Conservation (phyloP, 1,284 basidiomycete species). For the Fomitopsis palustris region DNA sequence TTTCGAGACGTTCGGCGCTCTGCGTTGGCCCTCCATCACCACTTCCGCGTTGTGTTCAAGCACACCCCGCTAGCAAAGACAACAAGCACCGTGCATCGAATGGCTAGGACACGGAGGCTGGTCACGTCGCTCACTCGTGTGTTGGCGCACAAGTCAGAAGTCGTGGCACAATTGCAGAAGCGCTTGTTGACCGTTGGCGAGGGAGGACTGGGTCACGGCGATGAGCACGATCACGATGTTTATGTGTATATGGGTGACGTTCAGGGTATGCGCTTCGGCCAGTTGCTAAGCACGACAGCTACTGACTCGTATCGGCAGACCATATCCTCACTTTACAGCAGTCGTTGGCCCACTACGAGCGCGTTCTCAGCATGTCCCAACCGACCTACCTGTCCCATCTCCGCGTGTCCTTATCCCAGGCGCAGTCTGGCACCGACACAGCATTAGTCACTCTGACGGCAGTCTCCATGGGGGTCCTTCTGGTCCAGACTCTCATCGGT, state of each 20-base stretch:
- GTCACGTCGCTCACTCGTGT: constrained; percentile 82
- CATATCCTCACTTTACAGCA: constrained; percentile 89
- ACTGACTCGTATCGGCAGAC: constrained; percentile 45
- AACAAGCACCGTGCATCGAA: constrained; percentile 56
- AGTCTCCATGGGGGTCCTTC: constrained; percentile 69
- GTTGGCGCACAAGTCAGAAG: constrained; percentile 80
- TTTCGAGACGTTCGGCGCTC: constrained; percentile 18
- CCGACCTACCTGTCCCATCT: constrained; percentile 83
- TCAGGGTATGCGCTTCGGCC: constrained; percentile 58
- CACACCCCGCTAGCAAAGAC: constrained; percentile 24
- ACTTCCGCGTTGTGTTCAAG: constrained; percentile 17
- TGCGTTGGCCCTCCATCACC: constrained; percentile 9
- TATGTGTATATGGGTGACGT: constrained; percentile 92
- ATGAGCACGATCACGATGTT: constrained; percentile 57
- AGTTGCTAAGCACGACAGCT: background rate
- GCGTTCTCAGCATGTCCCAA: constrained; percentile 84
- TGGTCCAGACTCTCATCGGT: constrained; percentile 67
- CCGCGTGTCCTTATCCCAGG: constrained; percentile 55
- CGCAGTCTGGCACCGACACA: constrained; percentile 64
- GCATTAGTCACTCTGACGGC: constrained; percentile 66
- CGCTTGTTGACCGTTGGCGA: constrained; percentile 46
- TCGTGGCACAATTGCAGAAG: constrained; percentile 80
- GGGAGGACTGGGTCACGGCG: constrained; percentile 36
- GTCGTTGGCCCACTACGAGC: constrained; percentile 86
- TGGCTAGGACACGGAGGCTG: constrained; percentile 78